Evolutionary conservation across 768 basidiomycete genomes (phyloP).

Genomic region (Omphalotus guepiniiformis): DNA sequence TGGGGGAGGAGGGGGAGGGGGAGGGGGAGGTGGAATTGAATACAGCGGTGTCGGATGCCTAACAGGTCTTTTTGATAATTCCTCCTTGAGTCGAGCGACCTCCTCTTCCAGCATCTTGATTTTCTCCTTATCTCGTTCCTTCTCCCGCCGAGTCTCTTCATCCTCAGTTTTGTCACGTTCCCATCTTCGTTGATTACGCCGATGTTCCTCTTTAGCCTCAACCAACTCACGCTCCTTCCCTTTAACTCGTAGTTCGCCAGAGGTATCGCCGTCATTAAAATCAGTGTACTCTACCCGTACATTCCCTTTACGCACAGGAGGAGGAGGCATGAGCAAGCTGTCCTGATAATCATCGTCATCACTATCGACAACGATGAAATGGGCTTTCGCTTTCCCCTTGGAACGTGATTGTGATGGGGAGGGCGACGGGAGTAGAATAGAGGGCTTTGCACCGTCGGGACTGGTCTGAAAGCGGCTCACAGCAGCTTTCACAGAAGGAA

Average conservation of each 20-base stretch:
- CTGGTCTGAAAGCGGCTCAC: slow-evolving; percentile 42
- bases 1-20: slow-evolving; percentile 36
- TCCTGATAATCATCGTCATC: slow-evolving; percentile 13
- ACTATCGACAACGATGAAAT: slow-evolving; percentile 10
- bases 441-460: slow-evolving; percentile 41
- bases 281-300: slow-evolving; percentile 22
- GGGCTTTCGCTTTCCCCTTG: slow-evolving; percentile 26
- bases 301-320: slow-evolving; percentile 44
- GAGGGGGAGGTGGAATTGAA: slow-evolving; percentile 41
- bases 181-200: slow-evolving; percentile 36
- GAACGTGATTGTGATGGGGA: slow-evolving; percentile 27
- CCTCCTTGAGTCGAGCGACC: not conserved
- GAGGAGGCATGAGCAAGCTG: slow-evolving; percentile 11
- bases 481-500: slow-evolving; percentile 45
- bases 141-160: slow-evolving; percentile 35
- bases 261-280: slow-evolving; percentile 30
- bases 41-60: slow-evolving; percentile 1
- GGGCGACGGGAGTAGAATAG: slow-evolving; percentile 46
- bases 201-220: slow-evolving; percentile 50
- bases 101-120: slow-evolving; percentile 4
- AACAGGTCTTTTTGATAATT: not conserved
- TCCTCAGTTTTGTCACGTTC: slow-evolving; percentile 33
- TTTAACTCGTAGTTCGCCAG: slow-evolving; percentile 43
- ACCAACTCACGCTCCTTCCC: slow-evolving; percentile 63
- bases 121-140: slow-evolving; percentile 53